phyloP scores from a whole-genome alignment of 164 flowering plant genomes.

The Liquidambar formosana region DNA sequence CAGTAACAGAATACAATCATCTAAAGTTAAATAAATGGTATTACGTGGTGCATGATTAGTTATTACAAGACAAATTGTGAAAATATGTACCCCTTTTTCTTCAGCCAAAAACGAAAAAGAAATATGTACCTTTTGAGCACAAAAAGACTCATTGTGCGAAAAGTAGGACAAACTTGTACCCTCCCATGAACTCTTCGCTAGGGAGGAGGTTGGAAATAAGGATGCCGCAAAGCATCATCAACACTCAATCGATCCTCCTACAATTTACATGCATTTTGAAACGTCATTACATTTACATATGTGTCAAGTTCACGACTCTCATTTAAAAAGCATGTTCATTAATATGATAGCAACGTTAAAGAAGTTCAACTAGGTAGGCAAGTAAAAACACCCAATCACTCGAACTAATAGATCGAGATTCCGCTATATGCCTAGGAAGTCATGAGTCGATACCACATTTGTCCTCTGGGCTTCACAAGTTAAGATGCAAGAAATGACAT shows the following conservation, averaged over 20 bases:
- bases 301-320: background rate
- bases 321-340: too few relatives aligned
- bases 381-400: too few relatives aligned
- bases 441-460: too few relatives aligned
- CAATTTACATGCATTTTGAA: conserved; percentile 13
- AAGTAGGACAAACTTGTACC: background rate
- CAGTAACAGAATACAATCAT: background rate
- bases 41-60: too few relatives aligned
- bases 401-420: too few relatives aligned
- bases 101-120: background rate
- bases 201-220: conserved; percentile 65
- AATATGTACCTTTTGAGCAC: conserved; percentile 6
- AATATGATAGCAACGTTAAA: too few relatives aligned
- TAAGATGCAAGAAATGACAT: too few relatives aligned
- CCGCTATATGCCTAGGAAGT: too few relatives aligned
- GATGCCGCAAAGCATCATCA: conserved; percentile 91
- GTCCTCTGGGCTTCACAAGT: too few relatives aligned
- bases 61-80: background rate
- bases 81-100: background rate
- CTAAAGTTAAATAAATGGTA: too few relatives aligned
- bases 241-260: conserved; percentile 89
- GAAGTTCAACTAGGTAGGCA: too few relatives aligned
- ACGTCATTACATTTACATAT: background rate
- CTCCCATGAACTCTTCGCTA: conserved; percentile 9
- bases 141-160: too few relatives aligned